Evolutionary conservation across 306 rosid genomes (phyloP), one percentile per base, ranked within the genome.

Genomic region (Lotus japonicus): DNA sequence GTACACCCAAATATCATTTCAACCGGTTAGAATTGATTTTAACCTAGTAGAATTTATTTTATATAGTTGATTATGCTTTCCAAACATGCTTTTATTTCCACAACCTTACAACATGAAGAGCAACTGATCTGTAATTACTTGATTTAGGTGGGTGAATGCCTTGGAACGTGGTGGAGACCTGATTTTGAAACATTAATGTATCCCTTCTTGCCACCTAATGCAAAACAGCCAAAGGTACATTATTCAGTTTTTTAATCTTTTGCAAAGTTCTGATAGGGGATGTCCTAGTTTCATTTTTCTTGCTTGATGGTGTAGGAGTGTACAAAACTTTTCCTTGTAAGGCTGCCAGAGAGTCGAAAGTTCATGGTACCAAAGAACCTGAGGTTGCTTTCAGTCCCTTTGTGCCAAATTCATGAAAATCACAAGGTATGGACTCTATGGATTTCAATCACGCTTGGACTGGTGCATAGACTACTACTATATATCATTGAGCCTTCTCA

Each of bases 161-260:
- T 92, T 59, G 98, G 92, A 67, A 83, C 79, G 84, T 90, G 94
- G 97, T 88, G 97, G 97, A 86, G 83, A 59, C 81, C 87, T 44
- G 90, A 90, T 71, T 92, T 88, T 11, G 95, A 86, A 69, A 72
- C 96, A n/a, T 72, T 76, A 74, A 79, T 73, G 66, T 77, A 77
- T 50, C 94, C 89, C 12, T 82, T 80, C 80, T 66, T 90, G 78
- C 85, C 92, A n/a, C 84, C 85, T 35, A 75, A 74, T 48, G 75
- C 75, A 14, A 79, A 74, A 72, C 75, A 45, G 19, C 90, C 92
- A 13, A 92, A 92, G 98, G 98, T 92, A 76, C 61, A 15, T 33
- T 28, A 33, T 58, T 64, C 26, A 26, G 44, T n/a, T 7, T 61
- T 65, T 44, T 38, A 10, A 5, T 26, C 0, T 26, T 31, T 31